phyloP scores from a whole-genome alignment of 2,329 filamentous ascomycete genomes.

The Rosellinia necatrix region DNA sequence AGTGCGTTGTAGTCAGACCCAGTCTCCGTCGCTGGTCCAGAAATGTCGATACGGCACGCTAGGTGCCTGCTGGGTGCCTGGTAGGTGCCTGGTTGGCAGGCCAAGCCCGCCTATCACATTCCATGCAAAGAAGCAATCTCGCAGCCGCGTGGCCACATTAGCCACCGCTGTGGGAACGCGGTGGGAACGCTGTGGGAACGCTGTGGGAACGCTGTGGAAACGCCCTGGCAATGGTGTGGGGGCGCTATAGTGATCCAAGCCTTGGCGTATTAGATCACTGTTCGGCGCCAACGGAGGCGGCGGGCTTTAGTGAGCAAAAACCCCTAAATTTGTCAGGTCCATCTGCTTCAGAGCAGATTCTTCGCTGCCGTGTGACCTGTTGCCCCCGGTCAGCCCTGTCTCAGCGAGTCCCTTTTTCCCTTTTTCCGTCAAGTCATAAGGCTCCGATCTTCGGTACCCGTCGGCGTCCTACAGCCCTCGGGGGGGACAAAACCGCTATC shows the following conservation, averaged over 20 bases:
- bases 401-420: background rate
- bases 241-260: background rate
- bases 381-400: constrained; percentile 22
- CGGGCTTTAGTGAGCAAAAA: constrained; percentile 19
- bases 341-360: constrained; percentile 22
- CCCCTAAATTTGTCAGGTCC: constrained; percentile 24
- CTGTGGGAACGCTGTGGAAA: constrained; percentile 5
- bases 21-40: no score
- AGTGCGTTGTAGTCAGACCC: no score
- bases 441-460: constrained; percentile 13
- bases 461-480: no score
- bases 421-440: background rate
- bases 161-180: constrained; percentile 13
- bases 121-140: constrained; percentile 23
- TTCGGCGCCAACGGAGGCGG: constrained; percentile 1
- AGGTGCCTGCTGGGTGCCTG: no score
- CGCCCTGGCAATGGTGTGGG: background rate
- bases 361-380: constrained; percentile 23
- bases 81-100: no score
- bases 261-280: constrained; percentile 17
- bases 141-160: constrained; percentile 20
- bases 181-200: background rate
- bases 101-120: constrained; percentile 11
- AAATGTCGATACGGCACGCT: no score
- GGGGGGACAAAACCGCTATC: constrained; percentile 3